A percentile compares a stretch with the other conserved stretches of the same genome.
These are phyloP conservation scores for Delonix regia DNA, from an alignment of 306 rosid species.

Conservation along the genomic window DNA sequence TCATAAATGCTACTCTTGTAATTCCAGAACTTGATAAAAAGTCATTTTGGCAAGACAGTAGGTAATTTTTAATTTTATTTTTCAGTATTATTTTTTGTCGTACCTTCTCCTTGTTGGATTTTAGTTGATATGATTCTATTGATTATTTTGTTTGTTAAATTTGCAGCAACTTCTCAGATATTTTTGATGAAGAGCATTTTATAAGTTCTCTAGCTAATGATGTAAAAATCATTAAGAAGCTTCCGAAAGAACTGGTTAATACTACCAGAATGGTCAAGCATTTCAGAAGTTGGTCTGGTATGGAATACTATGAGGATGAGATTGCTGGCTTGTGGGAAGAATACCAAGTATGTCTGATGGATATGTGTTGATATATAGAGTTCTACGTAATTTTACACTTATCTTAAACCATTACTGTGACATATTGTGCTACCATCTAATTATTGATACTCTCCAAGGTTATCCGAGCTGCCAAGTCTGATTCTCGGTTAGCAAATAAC, in stretches of 20 bases:
- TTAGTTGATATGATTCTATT: slow-evolving; percentile 28
- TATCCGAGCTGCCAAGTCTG: slow-evolving; percentile 89
- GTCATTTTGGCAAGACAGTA: slow-evolving; percentile 89
- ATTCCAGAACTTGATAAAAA: slow-evolving; percentile 89
- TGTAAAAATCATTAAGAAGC: slow-evolving; percentile 70
- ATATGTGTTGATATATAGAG: slow-evolving; percentile 36
- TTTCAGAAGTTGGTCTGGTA: slow-evolving; percentile 93
- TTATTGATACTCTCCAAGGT: slow-evolving; percentile 48
- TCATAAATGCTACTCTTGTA: slow-evolving; percentile 94
- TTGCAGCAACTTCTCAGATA: slow-evolving; percentile 83
- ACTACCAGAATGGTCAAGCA: slow-evolving; percentile 61
- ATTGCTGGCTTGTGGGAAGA: slow-evolving; percentile 77
- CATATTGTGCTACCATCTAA: slow-evolving; percentile 28
- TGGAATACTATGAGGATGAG: slow-evolving; percentile 82
- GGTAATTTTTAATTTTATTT: slow-evolving; percentile 51
- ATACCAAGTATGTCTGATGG: slow-evolving; percentile 55
- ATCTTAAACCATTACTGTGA: slow-evolving; percentile 24
- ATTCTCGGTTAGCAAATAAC: slow-evolving; percentile 94
- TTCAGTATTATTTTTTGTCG: background rate
- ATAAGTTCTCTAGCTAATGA: slow-evolving; percentile 76
- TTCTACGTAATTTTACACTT: slow-evolving; percentile 19
- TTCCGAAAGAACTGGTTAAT: slow-evolving; percentile 60
- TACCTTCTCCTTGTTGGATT: slow-evolving; percentile 24
- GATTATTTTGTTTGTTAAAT: slow-evolving; percentile 27
- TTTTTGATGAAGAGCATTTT: slow-evolving; percentile 85